These are phyloP conservation scores for Theileria annulata DNA, from an alignment of 169 alveolate genomes.

Conservation along the genomic window DNA sequence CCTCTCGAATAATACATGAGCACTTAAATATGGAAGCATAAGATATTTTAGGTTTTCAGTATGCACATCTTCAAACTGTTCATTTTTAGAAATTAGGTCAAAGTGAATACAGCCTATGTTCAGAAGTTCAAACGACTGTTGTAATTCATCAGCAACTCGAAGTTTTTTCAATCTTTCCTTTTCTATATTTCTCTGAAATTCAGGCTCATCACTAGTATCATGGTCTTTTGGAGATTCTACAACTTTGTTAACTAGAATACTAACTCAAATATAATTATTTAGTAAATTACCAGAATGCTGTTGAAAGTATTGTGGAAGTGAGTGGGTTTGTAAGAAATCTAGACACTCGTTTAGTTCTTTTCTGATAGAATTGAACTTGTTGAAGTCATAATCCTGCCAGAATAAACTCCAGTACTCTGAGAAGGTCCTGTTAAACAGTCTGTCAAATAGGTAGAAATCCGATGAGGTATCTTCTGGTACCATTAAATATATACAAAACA, in stretches of 20 bases:
- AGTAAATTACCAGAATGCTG: neutral
- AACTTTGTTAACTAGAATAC: neutral
- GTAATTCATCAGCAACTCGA: slow-evolving; percentile 15
- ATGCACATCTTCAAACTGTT: slow-evolving; percentile 44
- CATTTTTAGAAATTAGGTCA: slow-evolving; percentile 33
- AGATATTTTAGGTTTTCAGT: slow-evolving; percentile 55
- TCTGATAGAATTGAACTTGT: slow-evolving; percentile 17
- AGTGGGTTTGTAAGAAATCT: slow-evolving; percentile 2
- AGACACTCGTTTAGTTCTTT: slow-evolving; percentile 17
- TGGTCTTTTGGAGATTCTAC: neutral
- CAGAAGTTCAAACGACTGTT: slow-evolving; percentile 40
- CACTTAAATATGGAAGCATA: slow-evolving; percentile 48
- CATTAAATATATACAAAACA: neutral
- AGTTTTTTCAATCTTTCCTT: slow-evolving; percentile 29
- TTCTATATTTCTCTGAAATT: slow-evolving; percentile 6
- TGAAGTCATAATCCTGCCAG: slow-evolving; percentile 35
- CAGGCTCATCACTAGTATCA: neutral
- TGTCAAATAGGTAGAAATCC: slow-evolving; percentile 17
- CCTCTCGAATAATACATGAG: slow-evolving; percentile 50
- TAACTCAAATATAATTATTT: neutral
- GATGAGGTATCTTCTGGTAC: slow-evolving; percentile 11
- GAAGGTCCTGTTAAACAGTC: slow-evolving; percentile 53
- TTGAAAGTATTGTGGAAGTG: neutral
- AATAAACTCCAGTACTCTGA: slow-evolving; percentile 53
- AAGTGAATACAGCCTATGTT: slow-evolving; percentile 26